Evolutionary conservation across 768 basidiomycete species (phyloP).

Genomic region (Phylloporus rhodoxanthus): DNA sequence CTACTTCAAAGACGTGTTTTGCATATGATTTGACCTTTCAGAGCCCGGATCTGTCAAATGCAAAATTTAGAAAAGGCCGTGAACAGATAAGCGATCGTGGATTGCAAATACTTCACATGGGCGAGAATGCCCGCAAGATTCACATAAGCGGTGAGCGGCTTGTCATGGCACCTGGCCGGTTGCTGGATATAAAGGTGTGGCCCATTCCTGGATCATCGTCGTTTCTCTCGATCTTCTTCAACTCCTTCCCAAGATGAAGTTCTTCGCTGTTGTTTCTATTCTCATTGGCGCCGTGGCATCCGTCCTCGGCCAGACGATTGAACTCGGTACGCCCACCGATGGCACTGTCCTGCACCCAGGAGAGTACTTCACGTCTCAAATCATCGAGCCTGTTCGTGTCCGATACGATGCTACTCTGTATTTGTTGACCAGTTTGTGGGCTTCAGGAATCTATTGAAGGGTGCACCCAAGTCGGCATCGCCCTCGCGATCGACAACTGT

Average conservation of each 20-base stretch:
- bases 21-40: not conserved
- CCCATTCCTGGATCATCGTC: not conserved
- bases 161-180: not conserved
- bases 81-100: not conserved
- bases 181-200: not conserved
- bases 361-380: constrained; percentile 14
- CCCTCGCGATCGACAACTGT: constrained; percentile 17
- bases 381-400: constrained; percentile 20
- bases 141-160: not conserved
- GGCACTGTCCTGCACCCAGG: constrained; percentile 17
- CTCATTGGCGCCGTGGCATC: constrained; percentile 4
- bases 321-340: constrained; percentile 18
- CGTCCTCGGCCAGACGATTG: constrained; percentile 26
- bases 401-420: no score
- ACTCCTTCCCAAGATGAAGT: constrained; percentile 14
- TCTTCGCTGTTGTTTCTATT: constrained; percentile 3
- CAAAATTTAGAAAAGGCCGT: not conserved
- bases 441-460: constrained; percentile 16
- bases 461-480: constrained; percentile 17
- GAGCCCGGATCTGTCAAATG: not conserved
- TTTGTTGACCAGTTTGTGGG: not conserved
- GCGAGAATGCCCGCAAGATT: not conserved
- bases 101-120: not conserved
- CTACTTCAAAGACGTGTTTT: not conserved
- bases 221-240: not conserved